Base-by-base conservation (phyloP, 2,329 filamentous ascomycete genomes). In the Xylariaceae sp. region DNA sequence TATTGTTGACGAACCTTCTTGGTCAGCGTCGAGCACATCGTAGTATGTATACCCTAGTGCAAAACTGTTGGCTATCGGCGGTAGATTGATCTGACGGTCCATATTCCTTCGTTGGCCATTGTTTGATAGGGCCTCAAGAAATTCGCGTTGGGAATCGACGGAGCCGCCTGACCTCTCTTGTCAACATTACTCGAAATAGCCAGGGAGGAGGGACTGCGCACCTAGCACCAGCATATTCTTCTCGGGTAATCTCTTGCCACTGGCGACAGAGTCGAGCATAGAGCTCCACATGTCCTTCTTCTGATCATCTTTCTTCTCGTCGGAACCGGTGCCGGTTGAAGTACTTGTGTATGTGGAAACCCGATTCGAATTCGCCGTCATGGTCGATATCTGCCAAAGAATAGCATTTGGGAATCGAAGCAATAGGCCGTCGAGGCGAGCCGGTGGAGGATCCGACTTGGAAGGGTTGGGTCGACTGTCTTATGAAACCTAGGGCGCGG, bases 251-350 rank as follows among this genome's bases (percentile, higher is more conserved):
- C 90, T 85, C 80, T 95, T 96, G 65, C 91, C 92, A 75, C 90
- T 96, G 67, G 93, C 92, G 66, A 95, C 93, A 50, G 86, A 88
- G 75, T 96, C 91, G 65, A 97, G 82, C 89, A 97, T 91, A 40
- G 91, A 92, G 60, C 90, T 93, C 94, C 94, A 97, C 75, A 97
- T 88, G 72, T 96, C 91, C 76, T 91, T 91, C 78, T 91, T 93
- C 63, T 88, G 88, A 67, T 90, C 88, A 75, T 79, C 83, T 77
- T 85, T 83, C 64, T 82, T 82, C 67, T 77, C 77, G 45, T 85
- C 84, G 55, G 79, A 79, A 58, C 81, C 81, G 58, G 72, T 76
- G 53, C 70, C 71, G 41, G 67, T 73, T 63, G 79, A 86, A 64
- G 76, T 82, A 66, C 76, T 77, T 60, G 82, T 87, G 76, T 82